These are phyloP conservation scores for Trametes polyzona DNA, from an alignment of 1,284 basidiomycete species.

Conservation along the genomic window DNA sequence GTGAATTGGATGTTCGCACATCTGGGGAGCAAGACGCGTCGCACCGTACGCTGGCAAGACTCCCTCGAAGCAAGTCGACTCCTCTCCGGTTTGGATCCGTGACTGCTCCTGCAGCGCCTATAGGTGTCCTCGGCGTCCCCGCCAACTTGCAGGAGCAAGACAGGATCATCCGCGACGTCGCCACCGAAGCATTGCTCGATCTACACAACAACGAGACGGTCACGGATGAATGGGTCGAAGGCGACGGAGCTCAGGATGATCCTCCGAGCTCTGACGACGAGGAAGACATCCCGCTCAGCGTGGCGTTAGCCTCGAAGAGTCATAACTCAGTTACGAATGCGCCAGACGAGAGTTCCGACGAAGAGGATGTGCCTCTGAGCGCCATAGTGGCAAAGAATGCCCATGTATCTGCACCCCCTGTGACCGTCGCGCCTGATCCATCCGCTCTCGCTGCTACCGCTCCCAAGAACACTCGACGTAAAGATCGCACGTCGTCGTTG, in stretches of 20 bases:
- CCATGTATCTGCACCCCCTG: neutral
- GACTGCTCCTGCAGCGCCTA: neutral
- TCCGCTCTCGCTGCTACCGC: neutral
- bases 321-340: neutral
- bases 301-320: neutral
- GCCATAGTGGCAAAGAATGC: neutral
- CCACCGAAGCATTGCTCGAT: constrained; percentile 8
- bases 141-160: constrained; percentile 9
- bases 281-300: constrained; percentile 21
- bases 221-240: constrained; percentile 8
- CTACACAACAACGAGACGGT: neutral
- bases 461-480: no score
- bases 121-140: constrained; percentile 8
- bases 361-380: neutral
- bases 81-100: neutral
- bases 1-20: no score
- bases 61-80: neutral
- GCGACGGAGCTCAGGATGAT: constrained; percentile 11
- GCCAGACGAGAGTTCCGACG: neutral
- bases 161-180: constrained; percentile 3
- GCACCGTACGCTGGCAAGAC: neutral
- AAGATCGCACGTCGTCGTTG: no score
- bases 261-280: constrained; percentile 25
- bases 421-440: neutral
- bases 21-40: neutral